Evolutionary conservation across 2,329 filamentous ascomycete species (phyloP).

Genomic region (Alternaria arborescens): DNA sequence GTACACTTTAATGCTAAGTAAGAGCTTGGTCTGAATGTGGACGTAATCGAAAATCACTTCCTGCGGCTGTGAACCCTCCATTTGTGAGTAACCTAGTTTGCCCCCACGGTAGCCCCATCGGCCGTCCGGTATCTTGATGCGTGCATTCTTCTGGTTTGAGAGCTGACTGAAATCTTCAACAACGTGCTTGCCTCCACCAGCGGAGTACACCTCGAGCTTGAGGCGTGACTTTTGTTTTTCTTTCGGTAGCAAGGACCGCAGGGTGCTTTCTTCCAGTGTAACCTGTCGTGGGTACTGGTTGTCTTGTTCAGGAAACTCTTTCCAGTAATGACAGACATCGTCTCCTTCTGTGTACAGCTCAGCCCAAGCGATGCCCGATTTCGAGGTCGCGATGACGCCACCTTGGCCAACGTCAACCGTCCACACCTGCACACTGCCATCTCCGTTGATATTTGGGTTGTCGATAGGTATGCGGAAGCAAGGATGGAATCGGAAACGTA

Average conservation of each 20-base stretch:
- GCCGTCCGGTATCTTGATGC: conserved; percentile 77
- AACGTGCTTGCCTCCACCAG: conserved; percentile 75
- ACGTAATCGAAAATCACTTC: conserved; percentile 79
- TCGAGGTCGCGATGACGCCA: conserved; percentile 80
- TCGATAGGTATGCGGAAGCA: conserved; percentile 88
- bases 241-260: conserved; percentile 75
- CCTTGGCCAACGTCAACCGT: conserved; percentile 80
- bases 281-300: conserved; percentile 73
- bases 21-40: conserved; percentile 69
- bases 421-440: conserved; percentile 86
- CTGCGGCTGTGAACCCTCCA: conserved; percentile 73
- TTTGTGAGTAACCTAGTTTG: conserved; percentile 75
- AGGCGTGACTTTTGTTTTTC: conserved; percentile 75
- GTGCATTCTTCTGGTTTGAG: conserved; percentile 70
- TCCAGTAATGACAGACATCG: conserved; percentile 78
- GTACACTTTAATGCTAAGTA: conserved; percentile 79
- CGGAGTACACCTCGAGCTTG: conserved; percentile 77
- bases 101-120: conserved; percentile 79
- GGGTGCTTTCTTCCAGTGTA: conserved; percentile 75
- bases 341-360: conserved; percentile 86
- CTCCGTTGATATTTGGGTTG: conserved; percentile 61
- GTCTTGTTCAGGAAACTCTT: conserved; percentile 76
- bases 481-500: conserved; percentile 89
- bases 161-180: conserved; percentile 80
- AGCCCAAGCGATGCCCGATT: conserved; percentile 83